Conservation (phyloP, 1,139 yeast genomes). For the Saccharomycopsis crataegensis region DNA sequence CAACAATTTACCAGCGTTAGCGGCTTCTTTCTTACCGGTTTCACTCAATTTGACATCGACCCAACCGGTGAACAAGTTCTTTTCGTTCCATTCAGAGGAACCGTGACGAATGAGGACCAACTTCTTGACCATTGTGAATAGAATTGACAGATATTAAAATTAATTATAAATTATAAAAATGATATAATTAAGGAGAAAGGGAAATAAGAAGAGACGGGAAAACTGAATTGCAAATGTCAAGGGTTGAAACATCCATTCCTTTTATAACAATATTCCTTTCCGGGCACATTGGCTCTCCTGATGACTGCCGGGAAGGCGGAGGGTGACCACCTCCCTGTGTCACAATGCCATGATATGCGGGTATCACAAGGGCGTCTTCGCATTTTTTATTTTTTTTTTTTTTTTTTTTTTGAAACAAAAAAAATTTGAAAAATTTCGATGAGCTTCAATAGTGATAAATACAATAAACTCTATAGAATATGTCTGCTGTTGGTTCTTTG, state of each 20-base stretch:
- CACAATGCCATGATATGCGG: too few species aligned
- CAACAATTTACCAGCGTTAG: slow-evolving; percentile 87
- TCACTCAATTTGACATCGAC: slow-evolving; percentile 87
- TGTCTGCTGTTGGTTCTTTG: slow-evolving; percentile 94
- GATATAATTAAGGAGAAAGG: neutral
- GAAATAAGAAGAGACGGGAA: neutral
- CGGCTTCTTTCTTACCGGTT: slow-evolving; percentile 84
- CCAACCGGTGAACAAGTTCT: slow-evolving; percentile 99
- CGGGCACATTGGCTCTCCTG: too few species aligned
- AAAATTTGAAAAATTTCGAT: too few species aligned
- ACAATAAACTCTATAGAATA: slow-evolving; percentile 24
- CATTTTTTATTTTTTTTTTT: too few species aligned
- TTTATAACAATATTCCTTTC: too few species aligned
- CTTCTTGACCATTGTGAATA: slow-evolving; percentile 38
- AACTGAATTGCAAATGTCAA: neutral
- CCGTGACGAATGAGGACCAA: slow-evolving; percentile 93
- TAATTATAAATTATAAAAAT: neutral
- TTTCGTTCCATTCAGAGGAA: slow-evolving; percentile 98
- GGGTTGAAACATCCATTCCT: too few species aligned
- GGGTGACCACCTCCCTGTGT: too few species aligned
- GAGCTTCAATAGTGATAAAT: too few species aligned
- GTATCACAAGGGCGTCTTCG: too few species aligned
- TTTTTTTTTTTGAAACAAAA: too few species aligned
- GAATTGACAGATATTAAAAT: too few species aligned
- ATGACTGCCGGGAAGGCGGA: too few species aligned